These are phyloP conservation scores for Marvania coccoides DNA, from an alignment of 139 green algal genomes.

Conservation along the genomic window DNA sequence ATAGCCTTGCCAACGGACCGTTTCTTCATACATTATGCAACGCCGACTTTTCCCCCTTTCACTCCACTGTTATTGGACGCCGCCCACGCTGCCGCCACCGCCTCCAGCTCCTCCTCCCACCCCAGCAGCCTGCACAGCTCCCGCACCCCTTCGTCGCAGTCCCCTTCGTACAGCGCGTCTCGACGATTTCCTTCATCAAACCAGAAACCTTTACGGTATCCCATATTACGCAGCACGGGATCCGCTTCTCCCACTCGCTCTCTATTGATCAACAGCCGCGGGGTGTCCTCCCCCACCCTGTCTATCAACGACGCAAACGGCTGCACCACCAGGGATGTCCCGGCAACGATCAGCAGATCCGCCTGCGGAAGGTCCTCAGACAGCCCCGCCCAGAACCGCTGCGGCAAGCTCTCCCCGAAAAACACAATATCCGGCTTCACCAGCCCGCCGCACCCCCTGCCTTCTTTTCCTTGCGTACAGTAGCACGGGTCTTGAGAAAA, in stretches of 20 bases:
- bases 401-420: constrained; percentile 76
- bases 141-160: constrained; percentile 56
- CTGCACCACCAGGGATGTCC: constrained; percentile 46
- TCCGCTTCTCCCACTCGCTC: constrained; percentile 53
- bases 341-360: constrained; percentile 84
- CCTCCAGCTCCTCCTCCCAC: constrained; percentile 53
- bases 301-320: constrained; percentile 32
- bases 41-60: no score
- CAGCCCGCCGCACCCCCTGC: constrained; percentile 53
- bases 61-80: no score
- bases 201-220: constrained; percentile 31
- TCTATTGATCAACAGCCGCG: constrained; percentile 71
- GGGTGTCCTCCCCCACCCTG: constrained; percentile 24
- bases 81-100: constrained; percentile 5
- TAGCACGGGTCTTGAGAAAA: constrained; percentile 17
- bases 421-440: constrained; percentile 89
- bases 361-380: constrained; percentile 26
- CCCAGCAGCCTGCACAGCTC: constrained; percentile 46
- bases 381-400: constrained; percentile 47
- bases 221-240: neutral
- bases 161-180: constrained; percentile 54
- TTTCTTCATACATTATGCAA: no score
- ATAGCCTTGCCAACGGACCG: no score
- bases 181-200: constrained; percentile 39
- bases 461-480: constrained; percentile 10